Evolutionary conservation across 108 stramenopile genomes (phyloP).

Genomic region (Nitzschia sp.): DNA sequence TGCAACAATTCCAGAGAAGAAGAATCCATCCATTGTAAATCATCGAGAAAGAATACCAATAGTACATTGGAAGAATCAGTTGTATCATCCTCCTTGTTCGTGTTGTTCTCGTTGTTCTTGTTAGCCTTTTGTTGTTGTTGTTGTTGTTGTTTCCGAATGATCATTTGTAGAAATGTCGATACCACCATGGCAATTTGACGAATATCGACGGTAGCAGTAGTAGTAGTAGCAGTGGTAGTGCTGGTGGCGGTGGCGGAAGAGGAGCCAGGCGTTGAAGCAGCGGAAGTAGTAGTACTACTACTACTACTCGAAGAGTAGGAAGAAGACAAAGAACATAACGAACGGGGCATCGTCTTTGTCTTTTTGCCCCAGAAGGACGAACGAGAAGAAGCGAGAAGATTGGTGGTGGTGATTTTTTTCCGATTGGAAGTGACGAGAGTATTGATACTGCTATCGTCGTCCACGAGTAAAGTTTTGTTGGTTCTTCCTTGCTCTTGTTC

Average conservation of each 20-base stretch:
- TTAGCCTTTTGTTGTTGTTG: not conserved
- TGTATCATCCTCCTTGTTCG: not conserved
- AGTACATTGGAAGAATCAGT: not conserved
- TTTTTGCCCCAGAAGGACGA: not conserved
- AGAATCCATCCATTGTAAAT: slow-evolving; percentile 67
- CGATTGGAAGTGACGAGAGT: not conserved
- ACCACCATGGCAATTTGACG: not conserved
- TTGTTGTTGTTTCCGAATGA: not conserved
- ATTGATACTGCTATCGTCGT: not conserved
- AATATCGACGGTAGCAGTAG: not conserved
- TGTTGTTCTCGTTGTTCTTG: not conserved
- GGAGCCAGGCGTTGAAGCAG: too few relatives aligned
- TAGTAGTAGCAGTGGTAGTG: not conserved
- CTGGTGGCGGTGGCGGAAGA: too few relatives aligned
- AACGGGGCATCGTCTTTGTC: too few relatives aligned
- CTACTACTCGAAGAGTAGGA: not conserved
- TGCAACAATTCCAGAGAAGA: slow-evolving; percentile 28
- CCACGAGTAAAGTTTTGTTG: not conserved
- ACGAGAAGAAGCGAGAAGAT: not conserved
- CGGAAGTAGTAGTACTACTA: not conserved
- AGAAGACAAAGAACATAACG: too few relatives aligned
- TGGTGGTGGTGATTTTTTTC: not conserved
- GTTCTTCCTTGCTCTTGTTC: not conserved
- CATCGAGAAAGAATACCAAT: slow-evolving; percentile 51
- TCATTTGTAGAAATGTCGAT: not conserved